Evolutionary conservation across 1,139 yeast genomes (phyloP), one percentile per base, ranked within the genome.

Genomic region (Saccharomyces hybrid): DNA sequence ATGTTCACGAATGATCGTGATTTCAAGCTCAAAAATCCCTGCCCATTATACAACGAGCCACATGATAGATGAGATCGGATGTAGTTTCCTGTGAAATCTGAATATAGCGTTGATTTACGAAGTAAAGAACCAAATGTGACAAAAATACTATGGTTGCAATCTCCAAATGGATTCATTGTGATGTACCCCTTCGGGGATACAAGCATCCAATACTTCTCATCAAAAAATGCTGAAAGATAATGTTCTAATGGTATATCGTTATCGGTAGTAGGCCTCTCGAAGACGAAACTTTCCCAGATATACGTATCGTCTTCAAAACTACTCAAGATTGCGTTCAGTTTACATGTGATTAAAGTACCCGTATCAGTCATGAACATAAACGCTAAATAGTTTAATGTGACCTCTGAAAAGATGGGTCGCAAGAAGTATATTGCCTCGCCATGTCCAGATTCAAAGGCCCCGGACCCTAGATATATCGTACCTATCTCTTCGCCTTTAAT

Each of bases 401-500:
- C 25, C 5, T 38, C 44, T 13, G 44, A 7, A 4, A 20, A 13
- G 5, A 38, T 38, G 6, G 44, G 44, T 5, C n/a, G 44, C 25
- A 38, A 38, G 8, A 38, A 13, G 4, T 20, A 3, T 8, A 16
- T 38, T 38, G 23, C 23, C 13, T 11, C 7, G 11, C n/a, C 8
- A 3, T 20, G 13, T 5, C 11, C 25, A 20, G 44, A 11, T 9
- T 3, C 26, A 38, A 38, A 38, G 44, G 44, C 44, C 6, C 44
- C 44, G 11, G 44, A 5, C n/a, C 44, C 44, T 20, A 9, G 14
- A 16, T 38, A 38, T 2, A 38, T 16, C 11, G 6, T 20, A 4
- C 25, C 44, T 5, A 58, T 48, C 28, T 34, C 28, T 14, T 44
- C 38, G 11, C 56, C 61, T 11, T 48, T 50, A 28, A 62, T 52